Conservation (phyloP, 73 alveolate species). For the Loxodes magnus region DNA sequence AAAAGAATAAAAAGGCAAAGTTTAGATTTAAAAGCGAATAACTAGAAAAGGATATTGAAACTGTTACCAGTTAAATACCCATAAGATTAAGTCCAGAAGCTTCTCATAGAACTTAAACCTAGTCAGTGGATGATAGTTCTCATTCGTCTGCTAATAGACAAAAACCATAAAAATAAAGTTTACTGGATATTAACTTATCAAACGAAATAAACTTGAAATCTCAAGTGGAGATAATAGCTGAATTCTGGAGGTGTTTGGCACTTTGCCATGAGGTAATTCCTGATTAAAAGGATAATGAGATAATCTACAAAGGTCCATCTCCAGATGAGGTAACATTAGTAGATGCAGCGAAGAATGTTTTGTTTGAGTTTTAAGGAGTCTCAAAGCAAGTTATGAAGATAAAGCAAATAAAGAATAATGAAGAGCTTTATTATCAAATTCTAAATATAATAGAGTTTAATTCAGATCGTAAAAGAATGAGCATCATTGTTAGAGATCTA, state of each 20-base stretch:
- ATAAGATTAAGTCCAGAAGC: too few relatives aligned
- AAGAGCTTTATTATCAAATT: constrained; percentile 38
- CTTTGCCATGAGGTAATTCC: constrained; percentile 70
- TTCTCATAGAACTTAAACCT: too few relatives aligned
- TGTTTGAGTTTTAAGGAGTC: constrained; percentile 42
- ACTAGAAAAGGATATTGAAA: constrained; percentile 61
- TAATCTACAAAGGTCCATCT: constrained; percentile 56
- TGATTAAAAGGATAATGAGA: constrained; percentile 24
- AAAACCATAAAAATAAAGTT: constrained; percentile 37
- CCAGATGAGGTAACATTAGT: constrained; percentile 88
- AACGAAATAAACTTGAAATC: neutral
- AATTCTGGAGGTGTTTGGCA: constrained; percentile 36
- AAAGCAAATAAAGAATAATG: constrained; percentile 19
- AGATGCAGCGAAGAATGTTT: constrained; percentile 79
- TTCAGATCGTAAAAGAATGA: constrained; percentile 89
- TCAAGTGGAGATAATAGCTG: constrained; percentile 7
- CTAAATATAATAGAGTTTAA: constrained; percentile 73
- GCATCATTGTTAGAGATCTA: constrained; percentile 72
- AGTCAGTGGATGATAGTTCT: too few relatives aligned
- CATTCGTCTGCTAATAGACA: constrained; percentile 50
- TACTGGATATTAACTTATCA: constrained; percentile 12
- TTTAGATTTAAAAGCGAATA: constrained; percentile 45
- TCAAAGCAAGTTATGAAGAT: constrained; percentile 9
- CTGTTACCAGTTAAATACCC: too few relatives aligned
- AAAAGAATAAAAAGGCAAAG: neutral